Conservation (phyloP, 345 rosid genomes). For the Salix caprea region DNA sequence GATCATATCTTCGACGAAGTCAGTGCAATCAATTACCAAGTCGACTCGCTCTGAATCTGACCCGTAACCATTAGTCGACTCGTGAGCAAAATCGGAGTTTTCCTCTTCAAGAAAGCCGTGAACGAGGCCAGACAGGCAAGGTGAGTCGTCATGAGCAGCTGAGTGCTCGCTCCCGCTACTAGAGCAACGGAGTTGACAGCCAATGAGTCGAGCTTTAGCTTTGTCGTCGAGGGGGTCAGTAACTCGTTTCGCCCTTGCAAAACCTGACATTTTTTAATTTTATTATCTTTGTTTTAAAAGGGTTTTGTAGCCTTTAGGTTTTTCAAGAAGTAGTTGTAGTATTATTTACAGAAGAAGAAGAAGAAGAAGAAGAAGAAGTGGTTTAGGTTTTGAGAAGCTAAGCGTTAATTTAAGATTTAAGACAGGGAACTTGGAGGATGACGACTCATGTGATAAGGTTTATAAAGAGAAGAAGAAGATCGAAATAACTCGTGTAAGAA, state of each 20-base stretch:
- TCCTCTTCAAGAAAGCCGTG: conserved; percentile 62
- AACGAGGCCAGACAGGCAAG: conserved; percentile 76
- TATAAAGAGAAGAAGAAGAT: background rate
- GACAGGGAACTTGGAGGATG: background rate
- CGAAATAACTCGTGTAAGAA: background rate
- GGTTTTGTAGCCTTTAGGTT: background rate
- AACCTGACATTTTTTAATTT: conserved; percentile 22
- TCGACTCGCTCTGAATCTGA: conserved; percentile 47
- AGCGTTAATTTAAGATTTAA: background rate
- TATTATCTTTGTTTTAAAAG: background rate
- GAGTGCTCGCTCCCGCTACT: conserved; percentile 93
- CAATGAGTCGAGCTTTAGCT: conserved; percentile 60
- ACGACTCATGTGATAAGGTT: background rate
- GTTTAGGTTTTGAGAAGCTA: background rate
- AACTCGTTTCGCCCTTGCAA: conserved; percentile 43
- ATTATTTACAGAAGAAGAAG: background rate
- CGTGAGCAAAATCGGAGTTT: conserved; percentile 10
- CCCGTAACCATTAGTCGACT: conserved; percentile 10
- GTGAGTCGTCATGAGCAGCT: conserved; percentile 46
- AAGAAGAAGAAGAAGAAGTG: background rate
- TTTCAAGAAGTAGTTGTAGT: background rate
- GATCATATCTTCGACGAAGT: conserved; percentile 28
- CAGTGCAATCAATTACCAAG: conserved; percentile 28
- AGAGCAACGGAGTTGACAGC: conserved; percentile 27
- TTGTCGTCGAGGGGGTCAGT: conserved; percentile 56